These are phyloP conservation scores for Staphylotrichum tortipilum DNA, from an alignment of 495 filamentous ascomycete genomes.

Conservation along the genomic window DNA sequence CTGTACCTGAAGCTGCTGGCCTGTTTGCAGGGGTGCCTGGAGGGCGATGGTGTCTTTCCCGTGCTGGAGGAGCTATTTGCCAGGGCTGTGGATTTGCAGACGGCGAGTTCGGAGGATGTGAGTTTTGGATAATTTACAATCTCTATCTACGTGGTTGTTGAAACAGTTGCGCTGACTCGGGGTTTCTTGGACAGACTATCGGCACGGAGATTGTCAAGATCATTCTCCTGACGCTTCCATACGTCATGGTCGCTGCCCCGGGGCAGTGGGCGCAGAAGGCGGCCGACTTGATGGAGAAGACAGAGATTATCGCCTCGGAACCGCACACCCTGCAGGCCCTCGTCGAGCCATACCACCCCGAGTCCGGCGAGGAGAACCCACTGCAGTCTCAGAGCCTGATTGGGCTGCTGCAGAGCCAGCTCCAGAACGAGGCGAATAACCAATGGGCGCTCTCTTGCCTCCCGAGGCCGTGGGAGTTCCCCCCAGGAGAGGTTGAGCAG, in stretches of 20 bases:
- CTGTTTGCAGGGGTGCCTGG: slow-evolving; percentile 67
- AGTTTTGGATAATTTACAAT: too few species aligned
- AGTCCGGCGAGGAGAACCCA: slow-evolving; percentile 31
- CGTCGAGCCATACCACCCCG: slow-evolving; percentile 70
- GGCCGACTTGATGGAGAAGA: slow-evolving; percentile 73
- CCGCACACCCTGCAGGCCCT: slow-evolving; percentile 73
- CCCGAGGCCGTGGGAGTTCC: slow-evolving; percentile 71
- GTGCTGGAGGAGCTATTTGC: slow-evolving; percentile 78
- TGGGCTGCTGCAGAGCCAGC: slow-evolving; percentile 72
- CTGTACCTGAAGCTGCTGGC: slow-evolving; percentile 79
- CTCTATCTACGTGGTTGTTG: background rate
- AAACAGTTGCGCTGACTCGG: slow-evolving; percentile 10
- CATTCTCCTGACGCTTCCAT: slow-evolving; percentile 86
- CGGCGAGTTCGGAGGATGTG: slow-evolving; percentile 81
- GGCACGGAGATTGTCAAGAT: slow-evolving; percentile 90
- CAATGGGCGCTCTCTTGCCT: slow-evolving; percentile 73
- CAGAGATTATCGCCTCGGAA: slow-evolving; percentile 79
- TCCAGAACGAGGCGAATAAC: slow-evolving; percentile 59
- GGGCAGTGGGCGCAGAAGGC: slow-evolving; percentile 60
- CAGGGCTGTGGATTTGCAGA: slow-evolving; percentile 80
- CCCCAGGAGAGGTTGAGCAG: slow-evolving; percentile 39
- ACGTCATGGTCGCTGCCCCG: slow-evolving; percentile 66
- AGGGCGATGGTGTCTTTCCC: slow-evolving; percentile 78
- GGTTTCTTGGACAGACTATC: slow-evolving; percentile 53
- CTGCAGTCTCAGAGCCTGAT: slow-evolving; percentile 54